phyloP scores from a whole-genome alignment of 148 eudicot genomes.

The Fagopyrum homotropicum region DNA sequence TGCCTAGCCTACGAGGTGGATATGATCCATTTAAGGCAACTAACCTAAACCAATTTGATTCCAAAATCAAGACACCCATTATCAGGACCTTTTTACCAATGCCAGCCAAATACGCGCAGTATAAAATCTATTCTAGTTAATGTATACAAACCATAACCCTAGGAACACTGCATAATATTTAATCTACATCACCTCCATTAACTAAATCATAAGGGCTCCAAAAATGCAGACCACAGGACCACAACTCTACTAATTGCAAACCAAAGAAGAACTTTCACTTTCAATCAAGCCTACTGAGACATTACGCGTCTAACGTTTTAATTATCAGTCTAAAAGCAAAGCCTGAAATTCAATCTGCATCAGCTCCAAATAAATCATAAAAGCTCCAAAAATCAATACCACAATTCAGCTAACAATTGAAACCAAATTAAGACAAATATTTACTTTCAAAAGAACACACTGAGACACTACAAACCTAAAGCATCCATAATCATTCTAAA shows the following conservation, averaged over 20 bases:
- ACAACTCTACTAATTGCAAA: background rate
- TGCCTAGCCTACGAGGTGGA: no score
- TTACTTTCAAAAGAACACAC: background rate
- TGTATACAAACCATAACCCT: background rate
- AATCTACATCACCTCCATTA: background rate
- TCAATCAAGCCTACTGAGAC: background rate
- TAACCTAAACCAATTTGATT: no score
- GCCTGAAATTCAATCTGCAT: slow-evolving; percentile 6
- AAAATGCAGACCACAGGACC: background rate
- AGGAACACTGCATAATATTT: background rate
- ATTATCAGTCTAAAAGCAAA: background rate
- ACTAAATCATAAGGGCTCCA: background rate
- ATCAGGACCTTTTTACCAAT: no score
- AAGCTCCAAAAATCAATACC: background rate
- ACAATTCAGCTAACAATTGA: background rate
- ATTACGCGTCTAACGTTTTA: background rate
- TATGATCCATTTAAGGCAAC: no score
- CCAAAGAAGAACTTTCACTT: background rate
- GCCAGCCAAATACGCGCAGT: background rate
- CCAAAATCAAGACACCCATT: no score
- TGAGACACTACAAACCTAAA: background rate
- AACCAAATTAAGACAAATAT: background rate
- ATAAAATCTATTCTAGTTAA: background rate
- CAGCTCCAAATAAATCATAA: background rate
- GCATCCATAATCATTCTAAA: background rate